These are phyloP conservation scores for Diaporthe capsici DNA, from an alignment of 2,329 filamentous ascomycete genomes.

Conservation along the genomic window DNA sequence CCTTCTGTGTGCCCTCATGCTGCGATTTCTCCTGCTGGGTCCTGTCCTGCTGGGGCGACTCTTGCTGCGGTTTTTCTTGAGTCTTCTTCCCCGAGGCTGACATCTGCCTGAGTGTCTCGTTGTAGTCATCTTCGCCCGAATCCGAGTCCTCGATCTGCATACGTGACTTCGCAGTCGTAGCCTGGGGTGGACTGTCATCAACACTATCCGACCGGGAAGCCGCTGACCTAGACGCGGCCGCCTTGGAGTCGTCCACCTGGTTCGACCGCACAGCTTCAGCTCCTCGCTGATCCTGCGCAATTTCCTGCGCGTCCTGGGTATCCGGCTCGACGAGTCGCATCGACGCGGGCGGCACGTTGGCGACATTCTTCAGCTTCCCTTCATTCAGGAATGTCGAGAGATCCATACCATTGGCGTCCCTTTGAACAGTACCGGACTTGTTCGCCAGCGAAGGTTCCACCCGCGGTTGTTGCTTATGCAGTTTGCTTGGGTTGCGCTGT, in stretches of 20 bases:
- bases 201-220: slow-evolving; percentile 54
- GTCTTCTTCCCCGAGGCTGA: slow-evolving; percentile 45
- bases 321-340: slow-evolving; percentile 72
- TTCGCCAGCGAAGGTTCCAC: slow-evolving; percentile 62
- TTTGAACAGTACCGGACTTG: slow-evolving; percentile 52
- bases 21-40: slow-evolving; percentile 39
- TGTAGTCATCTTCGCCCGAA: slow-evolving; percentile 65
- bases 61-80: slow-evolving; percentile 1
- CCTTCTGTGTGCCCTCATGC: slow-evolving; percentile 51
- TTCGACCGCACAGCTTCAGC: slow-evolving; percentile 53
- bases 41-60: slow-evolving; percentile 15
- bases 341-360: slow-evolving; percentile 68
- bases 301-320: slow-evolving; percentile 55
- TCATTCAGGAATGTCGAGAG: slow-evolving; percentile 59
- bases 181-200: slow-evolving; percentile 69
- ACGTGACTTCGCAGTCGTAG: slow-evolving; percentile 71
- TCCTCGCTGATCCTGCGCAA: slow-evolving; percentile 49
- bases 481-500: slow-evolving; percentile 74
- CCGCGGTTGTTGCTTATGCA: slow-evolving; percentile 76
- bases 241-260: slow-evolving; percentile 58
- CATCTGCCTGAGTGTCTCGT: slow-evolving; percentile 47
- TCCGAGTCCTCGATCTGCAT: slow-evolving; percentile 81
- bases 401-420: slow-evolving; percentile 54
- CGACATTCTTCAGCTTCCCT: slow-evolving; percentile 64
- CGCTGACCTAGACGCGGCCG: slow-evolving; percentile 59